phyloP scores from a whole-genome alignment of 139 green algal genomes.

The Chlamydomonas sp. region DNA sequence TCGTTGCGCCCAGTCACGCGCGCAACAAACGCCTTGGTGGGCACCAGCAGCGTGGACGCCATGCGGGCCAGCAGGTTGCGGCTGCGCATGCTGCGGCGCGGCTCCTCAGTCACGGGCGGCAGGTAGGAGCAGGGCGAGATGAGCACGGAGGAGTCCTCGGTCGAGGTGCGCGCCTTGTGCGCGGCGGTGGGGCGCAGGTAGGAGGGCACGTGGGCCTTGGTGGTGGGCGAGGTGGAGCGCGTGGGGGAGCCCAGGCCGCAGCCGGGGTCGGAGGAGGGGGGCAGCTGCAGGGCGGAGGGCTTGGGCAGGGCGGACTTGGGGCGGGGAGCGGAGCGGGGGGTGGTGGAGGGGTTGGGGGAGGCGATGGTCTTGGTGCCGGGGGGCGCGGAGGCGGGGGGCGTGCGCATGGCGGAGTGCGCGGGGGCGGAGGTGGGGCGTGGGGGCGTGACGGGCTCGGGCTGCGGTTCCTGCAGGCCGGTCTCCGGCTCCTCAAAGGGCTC shows the following conservation, averaged over 20 bases:
- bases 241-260: not conserved
- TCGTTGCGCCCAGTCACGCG: constrained; percentile 38
- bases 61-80: constrained; percentile 33
- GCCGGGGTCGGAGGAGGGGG: not conserved
- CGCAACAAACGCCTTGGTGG: constrained; percentile 52
- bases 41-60: constrained; percentile 42
- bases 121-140: not conserved
- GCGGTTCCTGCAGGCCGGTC: too few relatives aligned
- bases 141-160: not conserved
- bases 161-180: constrained; percentile 12
- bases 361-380: too few relatives aligned
- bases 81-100: not conserved
- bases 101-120: constrained; percentile 5
- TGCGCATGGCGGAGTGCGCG: too few relatives aligned
- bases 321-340: not conserved
- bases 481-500: not conserved
- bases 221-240: not conserved
- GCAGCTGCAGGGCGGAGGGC: not conserved
- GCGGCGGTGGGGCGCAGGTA: constrained; percentile 48
- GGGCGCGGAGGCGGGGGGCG: too few relatives aligned
- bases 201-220: constrained; percentile 1
- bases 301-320: not conserved
- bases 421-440: too few relatives aligned
- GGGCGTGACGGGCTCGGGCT: too few relatives aligned
- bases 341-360: too few relatives aligned